phyloP scores from a whole-genome alignment of 768 basidiomycete genomes.

The Tricholoma terreum region DNA sequence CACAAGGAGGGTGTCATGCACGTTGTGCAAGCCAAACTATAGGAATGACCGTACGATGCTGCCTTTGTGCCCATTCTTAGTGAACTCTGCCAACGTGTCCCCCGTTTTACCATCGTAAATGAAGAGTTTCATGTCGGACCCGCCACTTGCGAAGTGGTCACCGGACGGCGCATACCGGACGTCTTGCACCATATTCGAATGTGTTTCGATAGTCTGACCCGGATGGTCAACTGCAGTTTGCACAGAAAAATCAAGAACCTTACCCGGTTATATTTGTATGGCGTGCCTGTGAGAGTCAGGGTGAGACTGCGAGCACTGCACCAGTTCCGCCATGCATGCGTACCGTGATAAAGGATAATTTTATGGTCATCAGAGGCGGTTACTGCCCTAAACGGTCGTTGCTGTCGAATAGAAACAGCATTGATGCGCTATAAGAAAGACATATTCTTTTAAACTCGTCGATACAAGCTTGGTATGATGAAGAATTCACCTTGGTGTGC shows the following conservation, averaged over 20 bases:
- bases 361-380: slow-evolving; percentile 83
- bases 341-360: slow-evolving; percentile 82
- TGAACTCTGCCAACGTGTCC: slow-evolving; percentile 68
- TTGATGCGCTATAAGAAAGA: slow-evolving; percentile 62
- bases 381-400: slow-evolving; percentile 87
- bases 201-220: slow-evolving; percentile 73
- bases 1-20: neutral
- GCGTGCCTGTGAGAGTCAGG: slow-evolving; percentile 48
- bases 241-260: neutral
- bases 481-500: slow-evolving; percentile 71
- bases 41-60: slow-evolving; percentile 55
- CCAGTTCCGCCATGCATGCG: slow-evolving; percentile 4
- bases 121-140: slow-evolving; percentile 84
- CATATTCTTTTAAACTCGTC: neutral
- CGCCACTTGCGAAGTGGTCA: slow-evolving; percentile 81
- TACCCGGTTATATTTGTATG: slow-evolving; percentile 89
- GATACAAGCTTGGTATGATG: neutral
- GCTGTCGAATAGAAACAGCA: slow-evolving; percentile 81
- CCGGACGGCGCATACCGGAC: slow-evolving; percentile 82
- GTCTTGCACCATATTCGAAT: slow-evolving; percentile 92
- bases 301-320: neutral
- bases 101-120: slow-evolving; percentile 90
- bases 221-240: no score
- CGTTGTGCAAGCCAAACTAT: neutral
- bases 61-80: slow-evolving; percentile 68